Evolutionary conservation across 2,329 filamentous ascomycete species (phyloP), one percentile per base, ranked within the genome.

Genomic region (Chrysosporium queenslandicum): DNA sequence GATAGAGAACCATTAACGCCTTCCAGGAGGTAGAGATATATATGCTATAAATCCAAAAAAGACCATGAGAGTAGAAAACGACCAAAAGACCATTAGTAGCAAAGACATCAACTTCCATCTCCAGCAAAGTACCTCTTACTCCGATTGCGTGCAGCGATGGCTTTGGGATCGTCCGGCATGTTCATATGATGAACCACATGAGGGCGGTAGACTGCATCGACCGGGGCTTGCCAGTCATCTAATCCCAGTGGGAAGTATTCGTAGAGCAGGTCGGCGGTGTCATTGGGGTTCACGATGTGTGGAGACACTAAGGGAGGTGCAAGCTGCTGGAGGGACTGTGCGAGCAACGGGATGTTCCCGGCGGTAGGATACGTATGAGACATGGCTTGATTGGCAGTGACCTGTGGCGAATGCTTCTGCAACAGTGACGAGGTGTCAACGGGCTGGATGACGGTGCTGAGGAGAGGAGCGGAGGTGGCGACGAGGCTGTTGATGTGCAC

Each of bases 241-340:
- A 95, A 72, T 46, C 85, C 89, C 14, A 97, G 75, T 0, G 90
- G 90, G 58, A 97, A 96, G 65, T 97, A 96, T 70, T 97, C 90
- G 65, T 96, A 96, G 16, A 96, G 73, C 58, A 90, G 73, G 68
- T 96, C 90, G 0, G 83, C 83, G 60, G 39, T 43, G 60, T 94
- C 88, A 34, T 64, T 67, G n/a, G 66, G 62, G 47, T 67, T 68
- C 4, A 68, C 63, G 18, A 71, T 61, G 18, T 30, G 86, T 77
- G 63, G 84, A 83, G 64, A 79, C 77, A 59, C 75, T 76, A 42
- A 49, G 2, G 55, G 52, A n/a, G 46, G 58, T 4, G 55, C 29
- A 4, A 53, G 47, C n/a, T 53, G 53, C 2, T 56, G 59, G 32
- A 39, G 53, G 12, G 63, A 59, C 47, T 67, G 34, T 59, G 61